These are phyloP conservation scores for Saraca asoca DNA, from an alignment of 331 rosid genomes.

Conservation along the genomic window DNA sequence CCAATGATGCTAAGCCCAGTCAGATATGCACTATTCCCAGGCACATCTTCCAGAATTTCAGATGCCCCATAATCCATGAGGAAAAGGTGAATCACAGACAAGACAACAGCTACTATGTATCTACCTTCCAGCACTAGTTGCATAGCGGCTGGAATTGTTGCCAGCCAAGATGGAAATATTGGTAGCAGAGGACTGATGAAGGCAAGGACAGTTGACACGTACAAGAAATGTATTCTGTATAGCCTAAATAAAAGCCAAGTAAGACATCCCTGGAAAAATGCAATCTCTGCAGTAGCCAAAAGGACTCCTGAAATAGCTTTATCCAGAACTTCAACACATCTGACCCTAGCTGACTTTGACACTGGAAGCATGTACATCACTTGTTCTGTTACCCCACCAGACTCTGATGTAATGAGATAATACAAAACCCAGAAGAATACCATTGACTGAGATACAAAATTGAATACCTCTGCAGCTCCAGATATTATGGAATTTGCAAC, in stretches of 20 bases:
- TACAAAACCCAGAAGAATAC: conserved; percentile 92
- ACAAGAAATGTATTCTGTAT: conserved; percentile 78
- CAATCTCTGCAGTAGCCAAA: conserved; percentile 85
- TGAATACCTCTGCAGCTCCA: conserved; percentile 91
- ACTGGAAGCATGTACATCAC: conserved; percentile 83
- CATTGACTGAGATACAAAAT: conserved; percentile 82
- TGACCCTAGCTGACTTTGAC: conserved; percentile 53
- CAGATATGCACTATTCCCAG: conserved; percentile 88
- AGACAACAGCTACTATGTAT: conserved; percentile 57
- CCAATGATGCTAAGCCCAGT: conserved; percentile 94
- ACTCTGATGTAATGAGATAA: conserved; percentile 82
- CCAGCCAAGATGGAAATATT: conserved; percentile 76
- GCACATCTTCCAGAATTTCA: conserved; percentile 85
- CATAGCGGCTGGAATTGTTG: conserved; percentile 76
- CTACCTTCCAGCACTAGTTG: conserved; percentile 83
- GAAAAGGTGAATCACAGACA: conserved; percentile 66
- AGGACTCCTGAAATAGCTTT: conserved; percentile 88
- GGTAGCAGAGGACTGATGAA: conserved; percentile 77
- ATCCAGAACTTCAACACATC: conserved; percentile 94
- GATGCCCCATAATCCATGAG: conserved; percentile 79
- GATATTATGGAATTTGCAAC: conserved; percentile 69
- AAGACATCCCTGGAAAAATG: conserved; percentile 84
- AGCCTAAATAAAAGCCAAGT: conserved; percentile 89
- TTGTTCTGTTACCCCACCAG: conserved; percentile 97
- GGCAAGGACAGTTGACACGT: conserved; percentile 83